These are phyloP conservation scores for Tuber brumale DNA, from an alignment of 495 filamentous ascomycete genomes.

Conservation along the genomic window DNA sequence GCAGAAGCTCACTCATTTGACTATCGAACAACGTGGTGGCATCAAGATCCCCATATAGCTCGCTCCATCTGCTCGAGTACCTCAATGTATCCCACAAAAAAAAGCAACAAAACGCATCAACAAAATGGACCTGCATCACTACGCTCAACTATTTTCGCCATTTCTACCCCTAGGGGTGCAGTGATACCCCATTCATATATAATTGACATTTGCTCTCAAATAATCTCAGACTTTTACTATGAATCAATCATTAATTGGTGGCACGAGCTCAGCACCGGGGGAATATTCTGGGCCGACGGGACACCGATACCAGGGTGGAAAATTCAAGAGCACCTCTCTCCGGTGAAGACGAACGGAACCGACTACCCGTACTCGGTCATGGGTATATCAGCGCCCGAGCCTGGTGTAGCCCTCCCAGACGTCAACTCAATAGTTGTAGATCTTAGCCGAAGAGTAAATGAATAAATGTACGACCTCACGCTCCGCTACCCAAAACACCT, in stretches of 20 bases:
- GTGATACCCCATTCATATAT: conserved; percentile 6
- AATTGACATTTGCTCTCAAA: conserved; percentile 19
- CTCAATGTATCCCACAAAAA: background rate
- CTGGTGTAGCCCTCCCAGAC: conserved; percentile 16
- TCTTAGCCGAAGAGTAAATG: conserved; percentile 17
- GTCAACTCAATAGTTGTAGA: conserved; percentile 16
- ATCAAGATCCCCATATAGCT: background rate
- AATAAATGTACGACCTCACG: conserved; percentile 15
- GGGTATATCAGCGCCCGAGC: conserved; percentile 18
- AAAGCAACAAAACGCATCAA: background rate
- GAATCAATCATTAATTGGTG: conserved; percentile 13
- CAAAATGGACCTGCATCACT: background rate
- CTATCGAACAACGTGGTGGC: no score
- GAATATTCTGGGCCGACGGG: conserved; percentile 14
- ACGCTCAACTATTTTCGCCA: background rate
- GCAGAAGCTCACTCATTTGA: no score
- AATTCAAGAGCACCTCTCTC: conserved; percentile 14
- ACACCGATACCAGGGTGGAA: conserved; percentile 12
- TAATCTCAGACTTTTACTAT: conserved; percentile 18
- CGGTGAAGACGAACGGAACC: conserved; percentile 13
- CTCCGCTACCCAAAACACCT: conserved; percentile 12
- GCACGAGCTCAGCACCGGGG: conserved; percentile 14
- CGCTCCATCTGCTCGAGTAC: background rate
- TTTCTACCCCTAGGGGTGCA: background rate
- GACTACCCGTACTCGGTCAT: conserved; percentile 15